Evolutionary conservation across 2,329 filamentous ascomycete genomes (phyloP).

Genomic region (Lasiodiplodia gonubiensis): DNA sequence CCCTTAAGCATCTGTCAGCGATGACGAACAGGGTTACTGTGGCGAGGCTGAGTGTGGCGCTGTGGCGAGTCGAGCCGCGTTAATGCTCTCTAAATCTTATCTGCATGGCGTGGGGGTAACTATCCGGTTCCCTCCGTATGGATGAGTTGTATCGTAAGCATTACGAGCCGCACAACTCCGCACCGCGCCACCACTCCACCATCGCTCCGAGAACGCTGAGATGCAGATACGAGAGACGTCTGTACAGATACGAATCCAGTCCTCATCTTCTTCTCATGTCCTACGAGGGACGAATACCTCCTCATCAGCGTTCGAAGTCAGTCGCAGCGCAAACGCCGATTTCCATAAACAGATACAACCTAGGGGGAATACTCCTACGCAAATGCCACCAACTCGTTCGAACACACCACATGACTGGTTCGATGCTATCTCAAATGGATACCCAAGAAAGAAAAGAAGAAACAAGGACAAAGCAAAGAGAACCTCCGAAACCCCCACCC

Average conservation of each 20-base stretch:
- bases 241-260: background rate
- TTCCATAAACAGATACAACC: background rate
- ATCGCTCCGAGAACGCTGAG: background rate
- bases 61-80: background rate
- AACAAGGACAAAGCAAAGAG: background rate
- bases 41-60: background rate
- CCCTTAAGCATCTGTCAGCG: background rate
- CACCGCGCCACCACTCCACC: background rate
- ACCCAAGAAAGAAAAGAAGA: background rate
- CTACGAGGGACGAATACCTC: background rate
- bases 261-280: background rate
- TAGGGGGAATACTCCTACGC: background rate
- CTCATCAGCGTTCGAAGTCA: background rate
- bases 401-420: background rate
- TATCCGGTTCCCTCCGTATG: background rate
- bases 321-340: background rate
- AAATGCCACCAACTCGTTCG: background rate
- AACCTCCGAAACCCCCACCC: background rate
- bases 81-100: background rate
- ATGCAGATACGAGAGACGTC: background rate
- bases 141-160: background rate
- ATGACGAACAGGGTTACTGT: background rate
- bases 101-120: background rate
- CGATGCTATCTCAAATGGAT: background rate
- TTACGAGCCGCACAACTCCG: background rate